These are phyloP conservation scores for Crataegus laevigata DNA, from an alignment of 306 rosid species.

Conservation along the genomic window DNA sequence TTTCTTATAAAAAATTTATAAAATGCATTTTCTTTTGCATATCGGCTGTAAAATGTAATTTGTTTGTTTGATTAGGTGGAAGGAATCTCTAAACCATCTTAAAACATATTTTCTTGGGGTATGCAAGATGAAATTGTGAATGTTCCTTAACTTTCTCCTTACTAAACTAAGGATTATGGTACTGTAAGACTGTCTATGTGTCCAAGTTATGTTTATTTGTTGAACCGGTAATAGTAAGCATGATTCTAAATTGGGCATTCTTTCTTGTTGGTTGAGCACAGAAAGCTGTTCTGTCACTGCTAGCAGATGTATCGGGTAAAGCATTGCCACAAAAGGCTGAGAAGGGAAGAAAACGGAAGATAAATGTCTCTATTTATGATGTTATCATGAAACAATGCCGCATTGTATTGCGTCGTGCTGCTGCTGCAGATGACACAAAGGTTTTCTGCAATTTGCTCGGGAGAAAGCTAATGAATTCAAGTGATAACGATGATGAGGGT, in stretches of 20 bases:
- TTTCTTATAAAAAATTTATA: no score
- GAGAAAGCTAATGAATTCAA: conserved; percentile 66
- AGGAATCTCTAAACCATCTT: neutral
- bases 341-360: conserved; percentile 56
- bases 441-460: conserved; percentile 95
- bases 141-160: neutral
- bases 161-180: neutral
- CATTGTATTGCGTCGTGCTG: conserved; percentile 78
- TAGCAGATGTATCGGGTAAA: conserved; percentile 48
- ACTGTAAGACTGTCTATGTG: neutral
- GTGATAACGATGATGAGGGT: conserved; percentile 98
- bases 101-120: neutral
- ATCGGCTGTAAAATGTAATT: neutral
- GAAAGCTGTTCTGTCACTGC: conserved; percentile 96
- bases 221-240: neutral
- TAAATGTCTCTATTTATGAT: conserved; percentile 56
- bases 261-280: conserved; percentile 43
- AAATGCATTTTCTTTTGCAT: neutral
- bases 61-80: neutral
- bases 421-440: conserved; percentile 80
- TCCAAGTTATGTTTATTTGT: neutral
- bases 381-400: conserved; percentile 85
- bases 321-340: conserved; percentile 44
- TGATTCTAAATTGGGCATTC: conserved; percentile 23
- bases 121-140: no score